phyloP scores from a whole-genome alignment of 2,329 filamentous ascomycete genomes.

The Colletotrichum aenigma region DNA sequence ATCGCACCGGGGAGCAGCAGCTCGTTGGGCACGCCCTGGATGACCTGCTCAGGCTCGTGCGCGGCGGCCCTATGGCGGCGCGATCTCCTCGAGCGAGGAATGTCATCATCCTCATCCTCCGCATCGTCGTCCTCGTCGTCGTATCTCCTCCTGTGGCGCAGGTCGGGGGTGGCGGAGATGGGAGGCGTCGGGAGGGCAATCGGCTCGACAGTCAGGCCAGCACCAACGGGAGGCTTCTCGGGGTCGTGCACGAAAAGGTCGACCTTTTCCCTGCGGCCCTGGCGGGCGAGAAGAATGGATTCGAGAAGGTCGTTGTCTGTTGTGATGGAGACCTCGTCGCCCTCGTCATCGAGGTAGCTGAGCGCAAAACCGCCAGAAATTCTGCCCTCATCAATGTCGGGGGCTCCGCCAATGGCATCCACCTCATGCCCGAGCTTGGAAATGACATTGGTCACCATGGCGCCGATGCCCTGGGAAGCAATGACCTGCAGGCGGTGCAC shows the following conservation, averaged over 20 bases:
- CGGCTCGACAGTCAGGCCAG: conserved; percentile 54
- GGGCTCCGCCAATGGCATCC: conserved; percentile 81
- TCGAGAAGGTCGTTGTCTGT: conserved; percentile 93
- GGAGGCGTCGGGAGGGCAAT: conserved; percentile 48
- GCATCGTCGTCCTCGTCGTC: conserved; percentile 64
- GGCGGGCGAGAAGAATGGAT: conserved; percentile 82
- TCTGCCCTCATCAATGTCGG: conserved; percentile 78
- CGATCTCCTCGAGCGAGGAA: conserved; percentile 51
- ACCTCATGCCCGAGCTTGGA: conserved; percentile 86
- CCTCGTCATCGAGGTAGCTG: conserved; percentile 96
- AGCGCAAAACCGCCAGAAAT: conserved; percentile 85
- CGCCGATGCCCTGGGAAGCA: conserved; percentile 78
- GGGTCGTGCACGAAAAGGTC: conserved; percentile 97
- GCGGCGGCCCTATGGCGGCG: conserved; percentile 38
- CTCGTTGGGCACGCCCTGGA: conserved; percentile 92
- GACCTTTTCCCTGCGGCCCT: conserved; percentile 84
- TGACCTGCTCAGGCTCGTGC: conserved; percentile 73
- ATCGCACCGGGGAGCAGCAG: conserved; percentile 91
- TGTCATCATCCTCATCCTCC: conserved; percentile 57
- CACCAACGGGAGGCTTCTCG: conserved; percentile 79
- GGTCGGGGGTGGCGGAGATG: conserved; percentile 46
- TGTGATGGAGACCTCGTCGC: conserved; percentile 95
- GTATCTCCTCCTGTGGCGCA: conserved; percentile 56
- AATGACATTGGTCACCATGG: conserved; percentile 78
- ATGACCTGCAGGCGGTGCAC: conserved; percentile 90